Conservation (phyloP, 2,329 filamentous ascomycete genomes). For the Botryotinia narcissicola region DNA sequence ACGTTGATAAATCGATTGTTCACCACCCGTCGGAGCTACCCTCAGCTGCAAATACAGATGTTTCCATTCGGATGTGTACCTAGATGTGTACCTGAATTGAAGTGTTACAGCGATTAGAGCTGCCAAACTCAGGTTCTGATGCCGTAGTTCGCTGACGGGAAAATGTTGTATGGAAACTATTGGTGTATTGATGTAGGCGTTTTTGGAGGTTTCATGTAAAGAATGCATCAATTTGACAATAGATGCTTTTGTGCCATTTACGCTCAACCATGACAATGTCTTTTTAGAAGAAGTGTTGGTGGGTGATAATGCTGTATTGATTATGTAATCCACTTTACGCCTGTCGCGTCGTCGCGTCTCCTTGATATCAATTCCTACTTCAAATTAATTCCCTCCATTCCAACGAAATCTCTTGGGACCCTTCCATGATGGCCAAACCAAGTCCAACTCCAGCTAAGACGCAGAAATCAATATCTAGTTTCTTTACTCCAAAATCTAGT, state of each 20-base stretch:
- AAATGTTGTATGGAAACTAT: neutral
- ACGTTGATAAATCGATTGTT: neutral
- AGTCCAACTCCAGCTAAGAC: slow-evolving; percentile 43
- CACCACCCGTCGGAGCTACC: too few species aligned
- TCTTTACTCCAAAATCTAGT: slow-evolving; percentile 64
- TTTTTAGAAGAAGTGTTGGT: neutral
- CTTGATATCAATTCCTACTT: neutral
- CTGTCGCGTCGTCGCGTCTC: slow-evolving; percentile 17
- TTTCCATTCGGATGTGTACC: too few species aligned
- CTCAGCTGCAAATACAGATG: neutral
- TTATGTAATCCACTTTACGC: slow-evolving; percentile 20
- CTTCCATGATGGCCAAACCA: slow-evolving; percentile 30
- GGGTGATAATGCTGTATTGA: neutral
- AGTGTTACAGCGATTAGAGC: neutral
- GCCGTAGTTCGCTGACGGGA: neutral
- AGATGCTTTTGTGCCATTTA: neutral
- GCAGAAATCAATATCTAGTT: slow-evolving; percentile 81
- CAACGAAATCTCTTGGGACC: neutral
- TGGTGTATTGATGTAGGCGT: too few species aligned
- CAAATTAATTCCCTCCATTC: neutral
- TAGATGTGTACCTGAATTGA: neutral
- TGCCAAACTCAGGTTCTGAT: neutral
- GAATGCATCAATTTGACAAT: neutral
- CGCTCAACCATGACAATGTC: neutral
- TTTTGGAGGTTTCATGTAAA: neutral